Evolutionary conservation across 257 asterid species (phyloP).

Genomic region (Osmanthus fragrans): DNA sequence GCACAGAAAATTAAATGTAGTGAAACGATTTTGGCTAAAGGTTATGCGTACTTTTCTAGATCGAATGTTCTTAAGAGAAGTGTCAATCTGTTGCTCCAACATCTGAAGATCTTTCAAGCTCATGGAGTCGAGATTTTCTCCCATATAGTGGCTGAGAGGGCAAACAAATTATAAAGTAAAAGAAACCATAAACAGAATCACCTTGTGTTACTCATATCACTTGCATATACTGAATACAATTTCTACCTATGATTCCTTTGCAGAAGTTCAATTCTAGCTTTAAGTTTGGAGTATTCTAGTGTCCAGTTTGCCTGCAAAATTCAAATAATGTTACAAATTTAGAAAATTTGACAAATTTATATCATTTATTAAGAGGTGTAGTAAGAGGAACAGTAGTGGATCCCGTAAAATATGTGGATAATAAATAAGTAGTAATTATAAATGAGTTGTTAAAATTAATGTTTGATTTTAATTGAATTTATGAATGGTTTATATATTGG

Average conservation of each 20-base stretch:
- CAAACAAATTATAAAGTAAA: background rate
- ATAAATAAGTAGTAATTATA: too few relatives aligned
- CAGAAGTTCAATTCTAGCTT: conserved; percentile 47
- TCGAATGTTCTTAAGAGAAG: conserved; percentile 46
- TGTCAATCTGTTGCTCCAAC: conserved; percentile 52
- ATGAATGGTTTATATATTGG: too few relatives aligned
- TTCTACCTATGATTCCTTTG: conserved; percentile 45
- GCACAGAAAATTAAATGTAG: background rate
- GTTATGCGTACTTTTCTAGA: conserved; percentile 29
- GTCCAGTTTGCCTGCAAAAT: conserved; percentile 37
- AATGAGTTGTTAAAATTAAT: too few relatives aligned
- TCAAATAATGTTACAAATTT: background rate
- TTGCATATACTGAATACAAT: background rate
- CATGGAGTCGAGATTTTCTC: conserved; percentile 44
- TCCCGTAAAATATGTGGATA: too few relatives aligned
- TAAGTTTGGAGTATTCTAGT: conserved; percentile 38
- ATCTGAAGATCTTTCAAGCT: conserved; percentile 43
- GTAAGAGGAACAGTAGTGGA: too few relatives aligned
- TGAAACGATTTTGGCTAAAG: background rate
- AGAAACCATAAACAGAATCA: background rate
- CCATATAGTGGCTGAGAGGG: conserved; percentile 42
- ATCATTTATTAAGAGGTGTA: too few relatives aligned
- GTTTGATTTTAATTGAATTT: too few relatives aligned
- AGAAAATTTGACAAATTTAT: background rate
- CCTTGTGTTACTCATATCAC: background rate